These are phyloP conservation scores for Sordaria brevicollis DNA, from an alignment of 495 filamentous ascomycete species.

Conservation along the genomic window DNA sequence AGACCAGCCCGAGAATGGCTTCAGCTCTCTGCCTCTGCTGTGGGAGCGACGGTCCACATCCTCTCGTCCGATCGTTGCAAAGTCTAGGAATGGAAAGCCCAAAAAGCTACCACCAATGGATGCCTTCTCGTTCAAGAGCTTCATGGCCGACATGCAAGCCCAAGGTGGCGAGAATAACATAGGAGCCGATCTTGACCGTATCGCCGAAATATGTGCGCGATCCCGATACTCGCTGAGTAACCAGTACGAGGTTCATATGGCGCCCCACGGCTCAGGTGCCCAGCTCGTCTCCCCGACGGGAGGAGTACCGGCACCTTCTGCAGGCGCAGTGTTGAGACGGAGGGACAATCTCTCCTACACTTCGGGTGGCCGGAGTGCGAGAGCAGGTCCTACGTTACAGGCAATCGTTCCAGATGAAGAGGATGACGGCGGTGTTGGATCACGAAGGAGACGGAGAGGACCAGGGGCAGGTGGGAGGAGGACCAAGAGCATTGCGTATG, in stretches of 20 bases:
- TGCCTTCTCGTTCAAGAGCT: conserved; percentile 49
- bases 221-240: conserved; percentile 45
- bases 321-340: conserved; percentile 4
- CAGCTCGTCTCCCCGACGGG: conserved; percentile 16
- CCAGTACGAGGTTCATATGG: conserved; percentile 50
- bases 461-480: conserved; percentile 24
- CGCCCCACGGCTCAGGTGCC: conserved; percentile 40
- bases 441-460: conserved; percentile 15
- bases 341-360: background rate
- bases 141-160: conserved; percentile 39
- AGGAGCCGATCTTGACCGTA: conserved; percentile 41
- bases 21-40: conserved; percentile 7
- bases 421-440: conserved; percentile 8
- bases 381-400: conserved; percentile 36
- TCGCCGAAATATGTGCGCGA: conserved; percentile 48
- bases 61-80: conserved; percentile 10
- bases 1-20: conserved; percentile 19
- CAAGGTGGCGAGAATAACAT: conserved; percentile 24
- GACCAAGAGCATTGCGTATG: conserved; percentile 35
- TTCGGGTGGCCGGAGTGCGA: conserved; percentile 3
- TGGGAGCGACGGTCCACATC: conserved; percentile 13
- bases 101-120: conserved; percentile 39
- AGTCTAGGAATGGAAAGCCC: conserved; percentile 5
- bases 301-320: background rate
- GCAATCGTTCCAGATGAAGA: conserved; percentile 41